Evolutionary conservation across 805 yeast genomes (phyloP).

Genomic region (Myxozyma neotropica): DNA sequence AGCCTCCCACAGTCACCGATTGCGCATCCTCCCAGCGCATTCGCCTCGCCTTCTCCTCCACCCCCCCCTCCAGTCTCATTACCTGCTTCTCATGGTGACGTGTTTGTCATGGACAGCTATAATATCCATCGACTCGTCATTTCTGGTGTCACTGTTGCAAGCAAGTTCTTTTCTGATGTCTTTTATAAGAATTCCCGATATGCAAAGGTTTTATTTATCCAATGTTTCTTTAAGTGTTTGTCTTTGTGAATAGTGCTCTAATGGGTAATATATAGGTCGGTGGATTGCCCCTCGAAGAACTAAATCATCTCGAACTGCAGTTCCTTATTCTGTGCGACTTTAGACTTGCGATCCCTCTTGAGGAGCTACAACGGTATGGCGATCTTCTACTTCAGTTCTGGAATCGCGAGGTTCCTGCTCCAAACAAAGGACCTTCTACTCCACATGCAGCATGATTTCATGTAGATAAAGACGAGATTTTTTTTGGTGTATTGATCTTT

Average conservation of each 20-base stretch:
- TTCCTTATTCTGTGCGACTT: slow-evolving; percentile 83
- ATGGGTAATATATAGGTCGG: slow-evolving; percentile 53
- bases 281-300: slow-evolving; percentile 88
- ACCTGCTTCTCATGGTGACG: slow-evolving; percentile 29
- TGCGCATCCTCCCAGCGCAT: slow-evolving; percentile 11
- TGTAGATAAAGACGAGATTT: no score
- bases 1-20: slow-evolving; percentile 23
- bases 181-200: slow-evolving; percentile 92
- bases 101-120: slow-evolving; percentile 93
- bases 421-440: background rate
- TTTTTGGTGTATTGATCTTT: no score
- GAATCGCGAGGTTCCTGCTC: slow-evolving; percentile 50
- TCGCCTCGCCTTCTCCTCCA: slow-evolving; percentile 46
- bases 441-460: background rate
- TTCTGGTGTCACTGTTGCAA: slow-evolving; percentile 92
- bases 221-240: no score
- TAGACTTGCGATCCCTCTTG: slow-evolving; percentile 80
- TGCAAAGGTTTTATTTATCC: slow-evolving; percentile 59
- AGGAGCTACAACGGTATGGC: slow-evolving; percentile 88
- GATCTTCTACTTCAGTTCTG: slow-evolving; percentile 83
- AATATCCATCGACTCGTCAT: slow-evolving; percentile 93
- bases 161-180: slow-evolving; percentile 91
- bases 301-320: slow-evolving; percentile 89
- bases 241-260: no score
- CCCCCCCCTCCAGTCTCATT: slow-evolving; percentile 36